Evolutionary conservation across 495 filamentous ascomycete genomes (phyloP).

Genomic region (Penicillium robsamsonii): DNA sequence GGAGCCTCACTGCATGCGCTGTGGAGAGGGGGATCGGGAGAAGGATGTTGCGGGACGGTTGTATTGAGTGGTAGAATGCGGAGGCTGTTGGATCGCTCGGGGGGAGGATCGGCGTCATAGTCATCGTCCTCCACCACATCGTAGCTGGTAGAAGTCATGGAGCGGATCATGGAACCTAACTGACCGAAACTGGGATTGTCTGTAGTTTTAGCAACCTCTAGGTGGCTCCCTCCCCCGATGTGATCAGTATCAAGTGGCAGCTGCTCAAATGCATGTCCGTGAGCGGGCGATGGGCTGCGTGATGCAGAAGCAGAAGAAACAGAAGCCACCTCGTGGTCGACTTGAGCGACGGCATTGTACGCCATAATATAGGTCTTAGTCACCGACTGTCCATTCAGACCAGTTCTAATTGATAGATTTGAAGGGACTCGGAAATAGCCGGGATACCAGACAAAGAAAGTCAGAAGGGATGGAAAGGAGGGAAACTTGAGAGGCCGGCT

Average conservation of each 20-base stretch:
- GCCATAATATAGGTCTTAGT: conserved; percentile 35
- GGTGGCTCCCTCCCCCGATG: conserved; percentile 20
- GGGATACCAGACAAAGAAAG: conserved; percentile 7
- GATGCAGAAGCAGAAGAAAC: conserved; percentile 38
- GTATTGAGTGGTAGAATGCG: conserved; percentile 37
- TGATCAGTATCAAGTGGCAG: conserved; percentile 31
- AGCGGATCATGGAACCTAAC: conserved; percentile 43
- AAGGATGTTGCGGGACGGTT: conserved; percentile 30
- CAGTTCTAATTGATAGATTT: neutral
- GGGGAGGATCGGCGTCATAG: conserved; percentile 40
- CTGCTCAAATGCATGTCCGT: conserved; percentile 27
- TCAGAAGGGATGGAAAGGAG: neutral
- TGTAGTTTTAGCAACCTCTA: conserved; percentile 27
- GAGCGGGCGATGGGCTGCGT: conserved; percentile 29
- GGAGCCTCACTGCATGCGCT: conserved; percentile 59
- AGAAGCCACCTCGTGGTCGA: conserved; percentile 41
- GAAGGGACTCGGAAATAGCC: conserved; percentile 1
- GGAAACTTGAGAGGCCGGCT: neutral
- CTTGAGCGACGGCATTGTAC: conserved; percentile 48
- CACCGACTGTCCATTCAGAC: conserved; percentile 12
- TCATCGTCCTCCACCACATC: conserved; percentile 49
- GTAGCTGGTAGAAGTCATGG: conserved; percentile 44
- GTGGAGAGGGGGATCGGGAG: conserved; percentile 52
- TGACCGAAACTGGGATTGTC: conserved; percentile 26
- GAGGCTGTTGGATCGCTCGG: conserved; percentile 26